Conservation (phyloP, 805 yeast genomes). For the Schwanniomyces pseudopolymorphus region DNA sequence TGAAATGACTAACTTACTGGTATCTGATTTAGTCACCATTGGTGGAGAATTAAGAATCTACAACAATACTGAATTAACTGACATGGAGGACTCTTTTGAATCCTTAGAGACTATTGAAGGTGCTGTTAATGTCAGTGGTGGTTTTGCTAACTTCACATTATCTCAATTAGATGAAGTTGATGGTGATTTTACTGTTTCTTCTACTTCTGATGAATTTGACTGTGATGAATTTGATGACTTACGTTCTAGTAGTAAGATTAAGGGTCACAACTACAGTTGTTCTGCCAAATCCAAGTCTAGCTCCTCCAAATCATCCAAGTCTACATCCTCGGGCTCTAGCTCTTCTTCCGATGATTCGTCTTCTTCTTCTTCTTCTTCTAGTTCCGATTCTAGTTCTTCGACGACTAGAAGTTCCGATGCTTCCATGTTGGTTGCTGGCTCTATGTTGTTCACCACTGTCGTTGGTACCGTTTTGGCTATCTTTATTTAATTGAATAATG, state of each 20-base stretch:
- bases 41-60: conserved; percentile 42
- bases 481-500: conserved; percentile 18
- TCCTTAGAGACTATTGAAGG: conserved; percentile 36
- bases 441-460: conserved; percentile 19
- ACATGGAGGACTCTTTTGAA: conserved; percentile 26
- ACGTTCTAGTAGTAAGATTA: conserved; percentile 29
- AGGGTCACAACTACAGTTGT: conserved; percentile 47
- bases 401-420: conserved; percentile 22
- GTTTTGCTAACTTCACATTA: conserved; percentile 38
- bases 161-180: conserved; percentile 36
- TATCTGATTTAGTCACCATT: conserved; percentile 30
- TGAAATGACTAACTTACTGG: conserved; percentile 31
- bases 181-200: conserved; percentile 39
- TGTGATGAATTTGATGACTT: conserved; percentile 36
- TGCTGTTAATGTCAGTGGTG: conserved; percentile 39
- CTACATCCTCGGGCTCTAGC: conserved; percentile 17
- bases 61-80: conserved; percentile 40
- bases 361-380: conserved; percentile 5
- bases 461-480: conserved; percentile 28
- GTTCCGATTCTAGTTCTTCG: conserved; percentile 13
- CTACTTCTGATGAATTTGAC: conserved; percentile 37
- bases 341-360: conserved; percentile 14
- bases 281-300: conserved; percentile 20
- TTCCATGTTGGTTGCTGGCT: conserved; percentile 12
- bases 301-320: conserved; percentile 13